Percentiles rank a stretch among this genome's conserved stretches.
These are phyloP conservation scores for Naganishia vaughanmartiniae DNA, from an alignment of 768 basidiomycete species.

Conservation along the genomic window DNA sequence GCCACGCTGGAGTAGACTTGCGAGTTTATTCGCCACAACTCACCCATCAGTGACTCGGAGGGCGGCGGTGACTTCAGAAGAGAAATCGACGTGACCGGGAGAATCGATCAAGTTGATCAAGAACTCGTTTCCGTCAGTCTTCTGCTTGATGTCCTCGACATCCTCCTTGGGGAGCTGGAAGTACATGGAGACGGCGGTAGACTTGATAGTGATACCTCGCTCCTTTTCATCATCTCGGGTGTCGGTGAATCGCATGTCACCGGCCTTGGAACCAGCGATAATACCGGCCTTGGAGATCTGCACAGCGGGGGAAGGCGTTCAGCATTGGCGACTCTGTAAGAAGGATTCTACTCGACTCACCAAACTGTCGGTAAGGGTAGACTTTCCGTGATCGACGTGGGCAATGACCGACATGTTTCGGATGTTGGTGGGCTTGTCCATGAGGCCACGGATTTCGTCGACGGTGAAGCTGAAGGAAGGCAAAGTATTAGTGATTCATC, in stretches of 20 bases:
- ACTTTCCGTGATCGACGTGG: conserved; percentile 98
- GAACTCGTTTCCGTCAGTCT: conserved; percentile 91
- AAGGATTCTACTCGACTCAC: conserved; percentile 53
- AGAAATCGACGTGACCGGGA: conserved; percentile 99
- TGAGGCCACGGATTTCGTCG: conserved; percentile 53
- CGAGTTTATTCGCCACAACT: conserved; percentile 22
- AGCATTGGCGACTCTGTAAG: background rate
- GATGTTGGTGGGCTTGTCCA: conserved; percentile 41
- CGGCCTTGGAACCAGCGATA: conserved; percentile 89
- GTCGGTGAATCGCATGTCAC: conserved; percentile 95
- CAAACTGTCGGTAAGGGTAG: conserved; percentile 96
- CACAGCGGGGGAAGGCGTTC: background rate
- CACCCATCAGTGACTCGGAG: conserved; percentile 93
- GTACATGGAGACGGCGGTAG: conserved; percentile 99
- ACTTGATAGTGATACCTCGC: conserved; percentile 99
- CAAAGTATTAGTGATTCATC: background rate
- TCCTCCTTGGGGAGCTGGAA: conserved; percentile 94
- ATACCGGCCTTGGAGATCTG: conserved; percentile 89
- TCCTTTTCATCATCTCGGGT: conserved; percentile 98
- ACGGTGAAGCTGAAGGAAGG: conserved; percentile 46
- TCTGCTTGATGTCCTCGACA: conserved; percentile 78
- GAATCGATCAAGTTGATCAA: conserved; percentile 99
- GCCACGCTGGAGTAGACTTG: background rate
- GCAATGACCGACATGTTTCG: conserved; percentile 56
- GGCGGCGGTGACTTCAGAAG: conserved; percentile 98